Evolutionary conservation across 352 stramenopile species (phyloP).

Genomic region (Phytopythium delawarense): DNA sequence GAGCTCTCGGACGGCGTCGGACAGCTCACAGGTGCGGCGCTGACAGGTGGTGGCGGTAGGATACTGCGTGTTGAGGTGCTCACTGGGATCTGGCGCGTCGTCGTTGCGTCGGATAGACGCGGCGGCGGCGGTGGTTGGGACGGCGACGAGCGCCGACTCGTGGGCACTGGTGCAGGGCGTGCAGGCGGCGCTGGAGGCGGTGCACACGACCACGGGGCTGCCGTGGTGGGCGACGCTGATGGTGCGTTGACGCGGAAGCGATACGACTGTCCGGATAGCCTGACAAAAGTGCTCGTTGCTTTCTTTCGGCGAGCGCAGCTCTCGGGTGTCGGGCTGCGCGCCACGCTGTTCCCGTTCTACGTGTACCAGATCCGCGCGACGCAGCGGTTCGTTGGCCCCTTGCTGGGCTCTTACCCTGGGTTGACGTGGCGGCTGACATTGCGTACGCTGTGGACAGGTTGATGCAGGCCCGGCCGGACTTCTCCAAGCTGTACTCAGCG

Average conservation of each 20-base stretch:
- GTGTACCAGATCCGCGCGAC: constrained; percentile 65
- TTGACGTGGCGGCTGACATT: too few species aligned
- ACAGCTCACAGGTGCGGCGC: constrained; percentile 28
- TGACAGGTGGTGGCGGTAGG: not conserved
- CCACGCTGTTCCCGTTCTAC: constrained; percentile 67
- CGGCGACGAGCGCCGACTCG: constrained; percentile 22
- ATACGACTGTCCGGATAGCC: not conserved
- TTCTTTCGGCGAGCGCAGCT: constrained; percentile 14
- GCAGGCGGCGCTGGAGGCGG: constrained; percentile 50
- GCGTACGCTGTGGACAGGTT: constrained; percentile 16
- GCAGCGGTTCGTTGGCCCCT: constrained; percentile 31
- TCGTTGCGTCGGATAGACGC: constrained; percentile 16
- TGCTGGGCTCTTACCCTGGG: not conserved
- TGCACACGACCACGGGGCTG: constrained; percentile 63
- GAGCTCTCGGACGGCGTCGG: constrained; percentile 28
- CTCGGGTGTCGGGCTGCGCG: constrained; percentile 62
- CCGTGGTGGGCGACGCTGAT: constrained; percentile 75
- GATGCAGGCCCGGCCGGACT: constrained; percentile 48
- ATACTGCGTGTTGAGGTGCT: not conserved
- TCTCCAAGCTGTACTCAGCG: constrained; percentile 59
- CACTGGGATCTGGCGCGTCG: not conserved
- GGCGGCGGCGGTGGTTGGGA: constrained; percentile 17
- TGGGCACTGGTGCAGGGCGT: constrained; percentile 53
- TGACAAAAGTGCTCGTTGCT: too few species aligned
- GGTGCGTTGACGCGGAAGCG: constrained; percentile 13